Percentiles rank a stretch among this genome's conserved stretches.
phyloP scores from a whole-genome alignment of 306 rosid species.

The Cyamopsis tetragonoloba region DNA sequence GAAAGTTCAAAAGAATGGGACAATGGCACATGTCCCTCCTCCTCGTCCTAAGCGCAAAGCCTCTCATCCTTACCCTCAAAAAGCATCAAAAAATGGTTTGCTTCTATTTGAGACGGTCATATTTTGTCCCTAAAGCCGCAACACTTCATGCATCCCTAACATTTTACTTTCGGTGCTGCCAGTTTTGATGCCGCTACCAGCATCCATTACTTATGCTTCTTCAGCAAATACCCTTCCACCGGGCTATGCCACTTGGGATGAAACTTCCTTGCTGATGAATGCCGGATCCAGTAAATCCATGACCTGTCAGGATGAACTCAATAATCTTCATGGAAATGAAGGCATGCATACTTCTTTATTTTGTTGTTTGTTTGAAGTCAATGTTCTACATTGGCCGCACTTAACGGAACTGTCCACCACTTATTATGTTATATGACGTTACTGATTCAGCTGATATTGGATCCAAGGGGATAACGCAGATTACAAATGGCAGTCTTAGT shows the following conservation, averaged over 20 bases:
- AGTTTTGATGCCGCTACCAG: constrained; percentile 74
- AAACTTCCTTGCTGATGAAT: constrained; percentile 48
- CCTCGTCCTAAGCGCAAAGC: constrained; percentile 98
- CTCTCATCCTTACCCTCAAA: constrained; percentile 90
- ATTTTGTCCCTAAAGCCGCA: constrained; percentile 15
- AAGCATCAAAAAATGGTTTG: constrained; percentile 84
- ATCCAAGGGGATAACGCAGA: constrained; percentile 55
- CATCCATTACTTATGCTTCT: constrained; percentile 67
- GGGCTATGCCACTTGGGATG: constrained; percentile 71
- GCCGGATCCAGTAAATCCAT: constrained; percentile 35
- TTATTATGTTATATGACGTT: constrained; percentile 38
- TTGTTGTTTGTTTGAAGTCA: not conserved
- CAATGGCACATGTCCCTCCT: constrained; percentile 90
- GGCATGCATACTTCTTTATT: constrained; percentile 41
- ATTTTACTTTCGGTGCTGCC: constrained; percentile 26
- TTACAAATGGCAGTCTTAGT: constrained; percentile 38
- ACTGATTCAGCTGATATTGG: constrained; percentile 86
- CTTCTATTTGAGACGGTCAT: constrained; percentile 9
- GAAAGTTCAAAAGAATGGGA: constrained; percentile 87
- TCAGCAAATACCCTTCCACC: constrained; percentile 47
- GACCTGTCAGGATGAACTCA: constrained; percentile 51
- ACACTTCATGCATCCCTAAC: constrained; percentile 26
- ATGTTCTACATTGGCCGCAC: constrained; percentile 14
- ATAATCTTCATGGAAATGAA: constrained; percentile 47
- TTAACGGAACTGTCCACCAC: constrained; percentile 44